These are phyloP conservation scores for Cercophora samala DNA, from an alignment of 495 filamentous ascomycete species.

Conservation along the genomic window DNA sequence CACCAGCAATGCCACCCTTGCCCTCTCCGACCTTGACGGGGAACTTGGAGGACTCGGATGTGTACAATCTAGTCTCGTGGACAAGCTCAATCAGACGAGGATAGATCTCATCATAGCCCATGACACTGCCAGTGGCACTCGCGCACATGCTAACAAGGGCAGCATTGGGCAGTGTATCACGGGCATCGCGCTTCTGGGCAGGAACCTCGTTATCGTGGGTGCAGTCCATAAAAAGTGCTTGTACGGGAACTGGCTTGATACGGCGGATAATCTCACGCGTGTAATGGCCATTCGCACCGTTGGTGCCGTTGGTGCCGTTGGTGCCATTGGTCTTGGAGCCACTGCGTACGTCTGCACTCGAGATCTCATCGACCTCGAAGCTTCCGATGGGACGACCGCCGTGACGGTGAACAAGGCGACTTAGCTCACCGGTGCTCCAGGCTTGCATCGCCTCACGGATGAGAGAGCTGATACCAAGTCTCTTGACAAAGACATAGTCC, in stretches of 20 bases:
- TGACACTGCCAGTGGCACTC: constrained; percentile 88
- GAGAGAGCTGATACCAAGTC: constrained; percentile 82
- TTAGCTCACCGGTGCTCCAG: constrained; percentile 91
- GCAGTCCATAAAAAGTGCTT: constrained; percentile 98
- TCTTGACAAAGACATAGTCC: constrained; percentile 92
- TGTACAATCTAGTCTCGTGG: constrained; percentile 76
- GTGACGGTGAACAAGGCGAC: constrained; percentile 88
- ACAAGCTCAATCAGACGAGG: constrained; percentile 89
- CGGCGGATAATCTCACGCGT: constrained; percentile 60
- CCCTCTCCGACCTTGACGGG: constrained; percentile 59
- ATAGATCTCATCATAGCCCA: constrained; percentile 99
- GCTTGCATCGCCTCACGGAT: constrained; percentile 98
- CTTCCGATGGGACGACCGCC: constrained; percentile 93
- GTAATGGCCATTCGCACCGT: constrained; percentile 16
- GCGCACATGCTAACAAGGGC: constrained; percentile 94
- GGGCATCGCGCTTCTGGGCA: constrained; percentile 89
- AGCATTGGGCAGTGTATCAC: constrained; percentile 93
- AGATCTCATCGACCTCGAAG: constrained; percentile 74
- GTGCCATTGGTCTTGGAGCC: constrained; percentile 27
- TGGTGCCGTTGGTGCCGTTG: neutral
- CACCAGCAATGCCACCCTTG: constrained; percentile 76
- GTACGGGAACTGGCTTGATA: constrained; percentile 77
- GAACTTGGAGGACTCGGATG: constrained; percentile 62
- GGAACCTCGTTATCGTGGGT: constrained; percentile 98
- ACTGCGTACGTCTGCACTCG: constrained; percentile 37